Evolutionary conservation across 176 grass and related monocot species (phyloP).

Genomic region (Oropetium thomaeum): DNA sequence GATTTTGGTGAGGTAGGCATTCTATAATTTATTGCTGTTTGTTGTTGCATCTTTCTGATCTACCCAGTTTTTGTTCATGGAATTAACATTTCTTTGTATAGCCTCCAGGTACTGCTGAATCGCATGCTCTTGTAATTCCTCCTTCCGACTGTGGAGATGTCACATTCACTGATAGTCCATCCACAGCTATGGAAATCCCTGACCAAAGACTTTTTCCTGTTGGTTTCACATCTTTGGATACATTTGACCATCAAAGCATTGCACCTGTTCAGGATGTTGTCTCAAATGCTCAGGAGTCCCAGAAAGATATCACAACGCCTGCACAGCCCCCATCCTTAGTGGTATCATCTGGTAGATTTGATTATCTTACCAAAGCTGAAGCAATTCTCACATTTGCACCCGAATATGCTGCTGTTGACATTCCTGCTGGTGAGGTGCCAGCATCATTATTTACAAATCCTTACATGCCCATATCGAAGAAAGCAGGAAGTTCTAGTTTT

Average conservation of each 20-base stretch:
- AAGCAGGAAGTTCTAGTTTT: slow-evolving; percentile 59
- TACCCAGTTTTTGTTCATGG: slow-evolving; percentile 20
- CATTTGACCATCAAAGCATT: slow-evolving; percentile 55
- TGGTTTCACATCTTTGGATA: slow-evolving; percentile 69
- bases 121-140: slow-evolving; percentile 54
- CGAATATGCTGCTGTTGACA: slow-evolving; percentile 87
- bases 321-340: slow-evolving; percentile 35
- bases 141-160: slow-evolving; percentile 60
- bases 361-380: slow-evolving; percentile 82
- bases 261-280: slow-evolving; percentile 60
- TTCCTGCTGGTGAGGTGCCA: slow-evolving; percentile 37
- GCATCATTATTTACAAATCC: slow-evolving; percentile 66
- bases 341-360: slow-evolving; percentile 60
- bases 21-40: background rate
- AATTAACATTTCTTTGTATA: slow-evolving; percentile 39
- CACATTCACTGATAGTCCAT: slow-evolving; percentile 62
- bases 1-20: slow-evolving; percentile 86
- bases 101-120: slow-evolving; percentile 93
- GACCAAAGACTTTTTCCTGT: slow-evolving; percentile 73
- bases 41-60: background rate
- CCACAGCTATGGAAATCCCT: slow-evolving; percentile 68
- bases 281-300: slow-evolving; percentile 53
- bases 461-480: slow-evolving; percentile 74
- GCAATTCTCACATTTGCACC: slow-evolving; percentile 92
- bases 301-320: slow-evolving; percentile 57